Percentiles rank a stretch among this genome's conserved stretches.
phyloP scores from a whole-genome alignment of 2,329 filamentous ascomycete species.

The Didymellaceae sp. region DNA sequence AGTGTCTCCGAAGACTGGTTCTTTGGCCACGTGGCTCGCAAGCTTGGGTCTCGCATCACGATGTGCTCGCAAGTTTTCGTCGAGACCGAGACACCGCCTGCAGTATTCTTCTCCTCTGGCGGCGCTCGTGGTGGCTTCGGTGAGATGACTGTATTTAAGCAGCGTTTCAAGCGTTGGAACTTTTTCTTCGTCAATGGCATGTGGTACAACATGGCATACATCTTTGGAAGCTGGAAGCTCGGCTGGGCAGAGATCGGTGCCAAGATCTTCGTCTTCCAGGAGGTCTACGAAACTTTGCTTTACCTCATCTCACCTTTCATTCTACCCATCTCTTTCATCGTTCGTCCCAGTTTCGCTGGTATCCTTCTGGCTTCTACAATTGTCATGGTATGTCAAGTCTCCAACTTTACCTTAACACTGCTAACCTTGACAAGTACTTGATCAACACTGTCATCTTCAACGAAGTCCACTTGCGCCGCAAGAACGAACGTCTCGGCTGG shows the following conservation, averaged over 20 bases:
- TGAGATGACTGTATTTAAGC: slow-evolving; percentile 61
- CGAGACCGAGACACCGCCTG: slow-evolving; percentile 57
- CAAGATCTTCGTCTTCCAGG: slow-evolving; percentile 59
- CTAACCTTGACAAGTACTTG: slow-evolving; percentile 39
- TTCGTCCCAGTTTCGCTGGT: slow-evolving; percentile 51
- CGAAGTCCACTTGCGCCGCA: slow-evolving; percentile 55
- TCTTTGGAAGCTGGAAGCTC: slow-evolving; percentile 56
- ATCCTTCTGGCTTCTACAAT: slow-evolving; percentile 50
- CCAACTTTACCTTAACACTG: background rate
- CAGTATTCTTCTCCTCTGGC: slow-evolving; percentile 52
- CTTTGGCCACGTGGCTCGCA: slow-evolving; percentile 57
- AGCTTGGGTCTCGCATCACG: slow-evolving; percentile 54
- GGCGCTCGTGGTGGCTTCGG: slow-evolving; percentile 57
- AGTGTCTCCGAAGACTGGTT: slow-evolving; percentile 61
- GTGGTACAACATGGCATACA: slow-evolving; percentile 57
- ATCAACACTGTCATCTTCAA: slow-evolving; percentile 57
- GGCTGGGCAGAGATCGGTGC: slow-evolving; percentile 58
- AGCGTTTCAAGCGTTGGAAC: slow-evolving; percentile 60
- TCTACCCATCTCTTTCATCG: slow-evolving; percentile 54
- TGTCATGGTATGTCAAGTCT: slow-evolving; percentile 9
- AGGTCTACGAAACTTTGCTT: slow-evolving; percentile 57
- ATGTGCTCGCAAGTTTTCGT: slow-evolving; percentile 61
- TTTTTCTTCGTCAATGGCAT: slow-evolving; percentile 60
- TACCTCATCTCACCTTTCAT: slow-evolving; percentile 56
- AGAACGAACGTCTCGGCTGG: slow-evolving; percentile 53